Conservation (phyloP, 768 basidiomycete genomes). For the Aureoboletus auriporus region DNA sequence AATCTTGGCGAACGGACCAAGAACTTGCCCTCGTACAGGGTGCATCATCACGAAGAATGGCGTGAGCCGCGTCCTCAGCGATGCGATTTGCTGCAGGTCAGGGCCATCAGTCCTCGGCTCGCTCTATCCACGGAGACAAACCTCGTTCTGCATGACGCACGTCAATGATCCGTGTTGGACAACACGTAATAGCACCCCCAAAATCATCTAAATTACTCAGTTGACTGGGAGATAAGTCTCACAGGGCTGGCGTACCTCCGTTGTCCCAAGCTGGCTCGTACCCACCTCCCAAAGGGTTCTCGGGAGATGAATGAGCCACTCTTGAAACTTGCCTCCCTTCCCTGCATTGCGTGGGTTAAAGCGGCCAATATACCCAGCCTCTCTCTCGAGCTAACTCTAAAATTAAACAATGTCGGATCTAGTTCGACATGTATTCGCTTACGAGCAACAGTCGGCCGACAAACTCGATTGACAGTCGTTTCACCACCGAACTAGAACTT, state of each 20-base stretch:
- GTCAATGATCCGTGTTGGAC: conserved; percentile 46
- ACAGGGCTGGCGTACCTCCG: conserved; percentile 48
- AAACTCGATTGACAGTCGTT: conserved; percentile 71
- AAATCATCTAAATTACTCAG: conserved; percentile 39
- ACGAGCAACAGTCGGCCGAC: conserved; percentile 69
- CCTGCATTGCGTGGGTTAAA: conserved; percentile 36
- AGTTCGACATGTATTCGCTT: conserved; percentile 14
- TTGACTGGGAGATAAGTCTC: conserved; percentile 1
- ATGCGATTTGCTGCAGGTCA: conserved; percentile 40
- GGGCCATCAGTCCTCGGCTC: conserved; percentile 8
- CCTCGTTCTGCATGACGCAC: conserved; percentile 40
- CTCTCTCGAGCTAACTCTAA: conserved; percentile 52
- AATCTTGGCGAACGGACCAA: conserved; percentile 78
- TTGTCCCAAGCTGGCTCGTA: conserved; percentile 45
- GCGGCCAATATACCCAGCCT: conserved; percentile 46
- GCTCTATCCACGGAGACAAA: conserved; percentile 24
- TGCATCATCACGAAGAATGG: conserved; percentile 83
- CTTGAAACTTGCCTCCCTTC: conserved; percentile 36
- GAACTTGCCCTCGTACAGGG: conserved; percentile 64
- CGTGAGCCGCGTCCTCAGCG: conserved; percentile 56
- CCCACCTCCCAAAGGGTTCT: conserved; percentile 85
- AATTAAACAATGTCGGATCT: conserved; percentile 1
- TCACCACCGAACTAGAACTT: conserved; percentile 57
- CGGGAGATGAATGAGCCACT: conserved; percentile 77
- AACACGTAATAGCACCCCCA: conserved; percentile 60